Base-by-base conservation (phyloP, 176 grass and related monocot species). In the Aegilops speltoides region DNA sequence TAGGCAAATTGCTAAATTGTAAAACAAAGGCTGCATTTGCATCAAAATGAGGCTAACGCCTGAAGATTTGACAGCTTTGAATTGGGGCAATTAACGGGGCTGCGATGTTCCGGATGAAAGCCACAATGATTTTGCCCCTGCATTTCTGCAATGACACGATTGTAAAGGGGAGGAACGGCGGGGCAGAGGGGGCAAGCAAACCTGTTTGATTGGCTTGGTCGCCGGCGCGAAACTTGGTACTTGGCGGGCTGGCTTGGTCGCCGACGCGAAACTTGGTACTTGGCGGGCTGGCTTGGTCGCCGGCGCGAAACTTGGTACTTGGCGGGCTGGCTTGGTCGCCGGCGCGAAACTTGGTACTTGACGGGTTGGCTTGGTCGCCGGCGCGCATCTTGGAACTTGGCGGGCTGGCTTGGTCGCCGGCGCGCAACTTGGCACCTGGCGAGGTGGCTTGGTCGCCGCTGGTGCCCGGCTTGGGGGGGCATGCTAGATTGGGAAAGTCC, bases 171-270 rank as follows among this genome's bases (percentile, higher is more conserved):
- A 8, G 46, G 76, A 56, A 10, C 31, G 10, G 41, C 13, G 41
- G 41, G 43, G 43, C 43, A 46, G 43, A 36, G n/a, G 8, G 41
- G 22, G 34, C 19, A 73, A 66, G 40, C 50, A 64, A 81, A 88
- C 89, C 86, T 84, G 64, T 11, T 6, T 80, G 37, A 62, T 37
- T 29, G 28, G 34, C n/a, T 8, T 87, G 81, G 50, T 52, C 81
- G 59, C 37, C 46, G 36, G 60, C 76, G 64, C 66, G 85, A 22
- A 36, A 4, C 89, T 76, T 87, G 50, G 50, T 19, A 54, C 50
- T 19, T 54, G 50, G 50, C 50, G 50, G 16, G 50, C 50, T 54
- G 50, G 50, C 50, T 54, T 54, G 50, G 50, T 54, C 50, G 50
- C 50, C 16, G 50, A 16, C 50, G 5, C 50, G 50, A 5, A 50